Evolutionary conservation across 2,329 filamentous ascomycete species (phyloP), one percentile per base, ranked within the genome.

Genomic region (Balansia obtecta): DNA sequence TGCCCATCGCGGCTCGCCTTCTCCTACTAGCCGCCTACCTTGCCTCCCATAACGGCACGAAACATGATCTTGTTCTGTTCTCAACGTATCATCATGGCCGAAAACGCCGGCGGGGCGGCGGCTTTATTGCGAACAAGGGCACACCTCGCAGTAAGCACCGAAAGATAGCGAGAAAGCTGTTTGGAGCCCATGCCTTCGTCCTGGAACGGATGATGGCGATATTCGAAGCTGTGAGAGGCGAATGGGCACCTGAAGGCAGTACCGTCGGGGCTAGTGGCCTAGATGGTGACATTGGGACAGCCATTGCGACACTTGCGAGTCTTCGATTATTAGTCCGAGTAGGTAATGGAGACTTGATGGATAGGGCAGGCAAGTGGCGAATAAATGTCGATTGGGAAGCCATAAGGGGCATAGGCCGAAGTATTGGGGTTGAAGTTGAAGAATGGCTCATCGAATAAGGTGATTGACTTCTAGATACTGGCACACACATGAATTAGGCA

Each of bases 331-430:
- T 93, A 34, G 73, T 86, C 34, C 76, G 81, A 41, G 82, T 86
- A 2, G 82, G 74, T 15, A 66, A 71, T 27, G 70, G 72, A 10
- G 86, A 90, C 65, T 68, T 75, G 27, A 71, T 88, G 59, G 86
- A 91, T 61, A 71, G 80, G 0, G 79, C 79, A 0, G 80, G 79
- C 5, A 83, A 85, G 65, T 93, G 86, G 85, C 79, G 84, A 60
- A 83, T 90, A 10, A 87, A 86, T 57, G 81, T 87, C 51, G 80
- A 82, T 1, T 90, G 85, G 85, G 88, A 93, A 60, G 80, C 85
- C 54, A 79, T 86, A 7, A 71, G 83, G 53, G 76, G 74, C 3
- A 68, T 93, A 55, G 87, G 85, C 30, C 71, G 87, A 60, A 83
- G 79, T 60, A 77, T 93, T 48, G 83, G 84, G 2, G 74, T 93